A percentile compares a stretch with the other conserved stretches of the same genome.
phyloP scores from a whole-genome alignment of 2,329 filamentous ascomycete genomes.

The Aspergillus neoniger region DNA sequence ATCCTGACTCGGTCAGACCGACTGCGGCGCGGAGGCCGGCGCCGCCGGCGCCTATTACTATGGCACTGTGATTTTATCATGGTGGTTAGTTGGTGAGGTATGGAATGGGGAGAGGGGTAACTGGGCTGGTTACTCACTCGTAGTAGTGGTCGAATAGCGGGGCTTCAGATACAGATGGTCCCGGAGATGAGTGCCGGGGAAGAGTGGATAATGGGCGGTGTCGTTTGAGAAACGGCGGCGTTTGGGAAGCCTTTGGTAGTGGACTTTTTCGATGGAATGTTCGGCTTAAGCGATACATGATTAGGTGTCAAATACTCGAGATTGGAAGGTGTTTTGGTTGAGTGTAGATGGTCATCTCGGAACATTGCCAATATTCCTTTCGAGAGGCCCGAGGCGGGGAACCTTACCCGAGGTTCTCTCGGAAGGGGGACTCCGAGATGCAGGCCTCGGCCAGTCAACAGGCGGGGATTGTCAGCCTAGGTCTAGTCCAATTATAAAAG shows the following conservation, averaged over 20 bases:
- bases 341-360: not conserved
- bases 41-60: slow-evolving; percentile 23
- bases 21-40: slow-evolving; percentile 24
- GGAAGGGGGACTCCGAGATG: not conserved
- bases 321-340: not conserved
- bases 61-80: slow-evolving; percentile 14
- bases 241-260: not conserved
- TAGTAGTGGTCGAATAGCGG: not conserved
- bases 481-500: not conserved
- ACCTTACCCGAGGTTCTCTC: not conserved
- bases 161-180: not conserved
- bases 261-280: rapidly evolving
- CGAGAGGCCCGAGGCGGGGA: not conserved
- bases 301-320: too few relatives aligned
- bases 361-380: not conserved
- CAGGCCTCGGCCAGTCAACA: not conserved
- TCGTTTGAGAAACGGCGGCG: not conserved
- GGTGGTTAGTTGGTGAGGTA: not conserved
- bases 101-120: not conserved
- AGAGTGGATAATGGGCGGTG: not conserved
- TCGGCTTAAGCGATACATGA: not conserved
- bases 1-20: slow-evolving; percentile 21
- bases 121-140: not conserved
- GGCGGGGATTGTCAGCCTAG: not conserved
- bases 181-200: not conserved